These are phyloP conservation scores for Incumbomyces delicatus DNA, from an alignment of 2,329 filamentous ascomycete genomes.

Conservation along the genomic window DNA sequence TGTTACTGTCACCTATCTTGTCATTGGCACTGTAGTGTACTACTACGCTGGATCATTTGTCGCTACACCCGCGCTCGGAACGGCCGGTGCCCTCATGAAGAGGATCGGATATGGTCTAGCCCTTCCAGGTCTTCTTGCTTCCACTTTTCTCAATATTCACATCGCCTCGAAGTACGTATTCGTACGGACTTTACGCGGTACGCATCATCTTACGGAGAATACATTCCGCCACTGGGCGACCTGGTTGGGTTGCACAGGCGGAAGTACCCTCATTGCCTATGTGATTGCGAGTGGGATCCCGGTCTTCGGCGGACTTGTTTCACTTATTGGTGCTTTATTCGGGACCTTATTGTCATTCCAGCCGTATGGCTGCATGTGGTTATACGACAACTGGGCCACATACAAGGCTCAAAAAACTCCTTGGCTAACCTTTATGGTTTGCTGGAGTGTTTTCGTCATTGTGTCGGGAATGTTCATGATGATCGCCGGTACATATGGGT, in stretches of 20 bases:
- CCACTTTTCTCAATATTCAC: constrained; percentile 60
- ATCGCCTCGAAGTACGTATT: constrained; percentile 59
- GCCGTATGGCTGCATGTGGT: constrained; percentile 42
- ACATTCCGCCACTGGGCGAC: constrained; percentile 42
- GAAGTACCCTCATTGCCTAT: constrained; percentile 53
- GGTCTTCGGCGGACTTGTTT: constrained; percentile 58
- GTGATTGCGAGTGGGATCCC: constrained; percentile 61
- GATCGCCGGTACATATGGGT: constrained; percentile 38
- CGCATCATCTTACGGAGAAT: constrained; percentile 39
- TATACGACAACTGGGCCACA: constrained; percentile 37
- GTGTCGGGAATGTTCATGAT: constrained; percentile 37
- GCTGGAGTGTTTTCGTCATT: constrained; percentile 35
- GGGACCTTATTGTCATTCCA: constrained; percentile 44
- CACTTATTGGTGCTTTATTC: constrained; percentile 54
- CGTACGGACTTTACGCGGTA: constrained; percentile 46
- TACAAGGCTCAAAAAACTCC: constrained; percentile 22
- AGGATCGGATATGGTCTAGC: constrained; percentile 61
- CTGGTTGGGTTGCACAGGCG: constrained; percentile 50
- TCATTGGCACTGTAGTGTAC: constrained; percentile 60
- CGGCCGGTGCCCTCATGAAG: constrained; percentile 45
- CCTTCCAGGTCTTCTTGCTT: constrained; percentile 60
- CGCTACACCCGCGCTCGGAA: constrained; percentile 56
- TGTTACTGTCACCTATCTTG: constrained; percentile 53
- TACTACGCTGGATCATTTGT: constrained; percentile 53
- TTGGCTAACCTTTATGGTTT: constrained; percentile 29